phyloP scores from a whole-genome alignment of 192 early-diverging fungal species.

The Gamsiella multidivaricata region DNA sequence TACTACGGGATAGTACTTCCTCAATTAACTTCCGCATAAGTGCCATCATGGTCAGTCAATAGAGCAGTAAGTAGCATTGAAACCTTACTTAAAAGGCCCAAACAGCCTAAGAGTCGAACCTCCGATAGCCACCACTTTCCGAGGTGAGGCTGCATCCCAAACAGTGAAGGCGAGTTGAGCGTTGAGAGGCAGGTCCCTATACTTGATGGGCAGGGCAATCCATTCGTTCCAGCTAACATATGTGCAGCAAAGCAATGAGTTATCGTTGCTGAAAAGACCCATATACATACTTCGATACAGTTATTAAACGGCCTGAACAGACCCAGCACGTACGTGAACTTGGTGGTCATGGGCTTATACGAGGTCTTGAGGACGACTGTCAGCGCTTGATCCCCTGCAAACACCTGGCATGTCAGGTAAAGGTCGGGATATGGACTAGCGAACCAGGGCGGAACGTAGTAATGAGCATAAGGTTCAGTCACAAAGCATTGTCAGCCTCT shows the following conservation, averaged over 20 bases:
- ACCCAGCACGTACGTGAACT: slow-evolving; percentile 66
- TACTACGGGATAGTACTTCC: slow-evolving; percentile 60
- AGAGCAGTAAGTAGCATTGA: no score
- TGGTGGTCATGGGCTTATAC: slow-evolving; percentile 70
- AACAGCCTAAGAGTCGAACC: slow-evolving; percentile 84
- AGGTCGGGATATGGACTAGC: slow-evolving; percentile 65
- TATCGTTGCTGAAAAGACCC: no score
- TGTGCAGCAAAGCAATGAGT: neutral
- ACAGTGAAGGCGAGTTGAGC: slow-evolving; percentile 80
- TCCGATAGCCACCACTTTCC: slow-evolving; percentile 79
- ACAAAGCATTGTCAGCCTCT: slow-evolving; percentile 1
- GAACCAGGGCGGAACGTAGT: neutral
- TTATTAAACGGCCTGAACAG: no score
- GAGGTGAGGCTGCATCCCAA: slow-evolving; percentile 83
- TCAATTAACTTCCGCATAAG: neutral
- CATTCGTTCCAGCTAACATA: slow-evolving; percentile 90
- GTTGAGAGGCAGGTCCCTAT: slow-evolving; percentile 81
- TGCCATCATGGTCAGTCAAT: no score
- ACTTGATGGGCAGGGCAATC: slow-evolving; percentile 89
- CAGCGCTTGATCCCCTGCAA: slow-evolving; percentile 75
- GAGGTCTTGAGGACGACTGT: slow-evolving; percentile 73
- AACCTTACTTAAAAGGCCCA: slow-evolving; percentile 76
- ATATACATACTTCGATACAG: neutral
- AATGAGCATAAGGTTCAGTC: neutral
- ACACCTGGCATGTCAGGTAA: slow-evolving; percentile 74